Evolutionary conservation across 176 grass and related monocot genomes (phyloP), one percentile per base, ranked within the genome.

Genomic region (Poa pratensis): DNA sequence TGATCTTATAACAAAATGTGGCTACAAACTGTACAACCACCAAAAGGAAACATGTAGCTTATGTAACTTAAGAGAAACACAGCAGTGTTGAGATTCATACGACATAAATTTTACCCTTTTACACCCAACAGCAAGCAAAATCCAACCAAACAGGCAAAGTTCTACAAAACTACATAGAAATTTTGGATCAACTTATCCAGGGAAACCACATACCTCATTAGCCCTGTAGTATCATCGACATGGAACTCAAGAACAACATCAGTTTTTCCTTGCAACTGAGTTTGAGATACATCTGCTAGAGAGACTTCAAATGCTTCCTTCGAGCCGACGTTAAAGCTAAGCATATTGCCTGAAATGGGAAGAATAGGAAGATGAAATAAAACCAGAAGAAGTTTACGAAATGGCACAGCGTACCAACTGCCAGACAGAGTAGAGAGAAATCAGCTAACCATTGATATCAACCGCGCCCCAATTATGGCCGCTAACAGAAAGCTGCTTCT

Each of bases 261-360:
- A 85, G 93, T 98, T 87, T 98, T 98, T 69, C 93, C 96, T 89
- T 98, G 96, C 86, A 95, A 80, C 73, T 95, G 96, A 37, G 88
- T 87, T 77, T 95, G 96, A 15, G 96, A 86, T 82, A 98, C 96
- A 86, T 98, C 96, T 39, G 96, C 93, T 89, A 98, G 63, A 81
- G 96, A 98, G 52, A 95, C 85, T 64, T 98, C 91, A 92, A 98
- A 95, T 81, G 93, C 93, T 87, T 98, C 93, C 69, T 95, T 90
- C 11, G 86, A 85, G 69, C 91, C 93, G 60, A 92, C 93, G 69
- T 94, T 92, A 76, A 98, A 98, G 37, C 91, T 94, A 86, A 98
- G 86, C 89, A 86, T 87, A 83, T 90, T 95, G 40, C 96, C 95
- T 95, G 80, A 40, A 86, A 89, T 75, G 37, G 12, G 86, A 83